Evolutionary conservation across 2,329 filamentous ascomycete species (phyloP).

Genomic region (Arthrobotrys megalospora): DNA sequence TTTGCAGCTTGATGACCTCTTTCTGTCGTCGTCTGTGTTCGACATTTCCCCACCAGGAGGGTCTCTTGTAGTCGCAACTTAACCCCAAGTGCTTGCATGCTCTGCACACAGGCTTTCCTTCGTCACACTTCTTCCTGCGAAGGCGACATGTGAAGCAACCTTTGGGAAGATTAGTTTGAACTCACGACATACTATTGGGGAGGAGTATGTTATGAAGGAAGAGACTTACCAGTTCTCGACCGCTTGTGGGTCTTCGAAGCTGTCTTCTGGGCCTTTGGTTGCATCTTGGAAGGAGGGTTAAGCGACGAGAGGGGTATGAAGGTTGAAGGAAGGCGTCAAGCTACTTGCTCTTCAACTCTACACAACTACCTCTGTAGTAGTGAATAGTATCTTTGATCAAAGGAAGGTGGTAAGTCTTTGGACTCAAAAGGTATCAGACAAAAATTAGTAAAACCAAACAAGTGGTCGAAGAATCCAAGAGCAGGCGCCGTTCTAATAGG

Average conservation of each 20-base stretch:
- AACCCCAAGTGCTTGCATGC: constrained; percentile 82
- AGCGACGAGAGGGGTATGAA: constrained; percentile 65
- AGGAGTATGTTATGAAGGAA: constrained; percentile 29
- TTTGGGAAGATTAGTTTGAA: constrained; percentile 66
- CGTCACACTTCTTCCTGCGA: constrained; percentile 79
- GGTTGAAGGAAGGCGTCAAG: constrained; percentile 64
- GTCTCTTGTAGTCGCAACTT: constrained; percentile 94
- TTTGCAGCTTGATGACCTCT: constrained; percentile 95
- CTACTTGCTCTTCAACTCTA: constrained; percentile 60
- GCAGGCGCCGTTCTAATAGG: constrained; percentile 52
- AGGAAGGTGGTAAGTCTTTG: constrained; percentile 60
- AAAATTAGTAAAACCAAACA: constrained; percentile 46
- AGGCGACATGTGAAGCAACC: constrained; percentile 79
- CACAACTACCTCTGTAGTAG: constrained; percentile 48
- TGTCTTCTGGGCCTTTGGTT: constrained; percentile 72
- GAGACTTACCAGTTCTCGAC: constrained; percentile 86
- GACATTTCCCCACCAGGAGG: constrained; percentile 97
- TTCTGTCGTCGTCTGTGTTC: constrained; percentile 89
- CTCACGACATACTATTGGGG: neutral
- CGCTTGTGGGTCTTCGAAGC: constrained; percentile 91
- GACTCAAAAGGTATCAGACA: constrained; percentile 40
- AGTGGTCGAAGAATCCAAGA: constrained; percentile 45
- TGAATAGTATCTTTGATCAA: constrained; percentile 41
- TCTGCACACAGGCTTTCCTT: constrained; percentile 76
- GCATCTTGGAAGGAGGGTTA: constrained; percentile 62